Base-by-base conservation (phyloP, 2,329 filamentous ascomycete species). In the Emergomyces africanus region DNA sequence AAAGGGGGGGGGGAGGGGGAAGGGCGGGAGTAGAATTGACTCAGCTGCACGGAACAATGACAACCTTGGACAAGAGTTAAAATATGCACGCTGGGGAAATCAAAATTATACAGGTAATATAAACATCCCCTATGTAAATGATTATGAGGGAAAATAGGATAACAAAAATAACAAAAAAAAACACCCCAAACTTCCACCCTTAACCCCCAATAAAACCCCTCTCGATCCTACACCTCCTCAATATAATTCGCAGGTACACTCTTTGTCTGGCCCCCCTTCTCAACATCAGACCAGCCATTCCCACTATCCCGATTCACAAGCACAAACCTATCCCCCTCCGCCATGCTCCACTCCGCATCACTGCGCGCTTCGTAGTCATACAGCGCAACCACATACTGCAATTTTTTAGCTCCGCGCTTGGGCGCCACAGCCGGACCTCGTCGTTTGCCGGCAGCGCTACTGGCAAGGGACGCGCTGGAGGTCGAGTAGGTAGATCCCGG, bases 261-360 rank as follows among this genome's bases (percentile, higher is more conserved):
- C 69, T 85, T 91, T 54, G 86, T 89, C 46, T 85, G 78, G 1
- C 91, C 91, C 20, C 89, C 90, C 73, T 89, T 90, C 77, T 97
- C 94, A 20, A 99, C 94, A 76, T 97, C 94, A 33, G 86, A 89
- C 94, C 94, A 99, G 0, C 94, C 94, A 75, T 97, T 94, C 1
- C 94, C 94, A 0, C 85, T 82, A 69, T 97, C 92, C 59, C 89
- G 85, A 67, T 86, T 90, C 62, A 96, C 84, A 37, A 99, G 78
- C 44, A 99, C 90, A 68, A 99, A 95, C 57, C 85, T 82, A 74
- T 99, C 94, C 0, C 94, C 94, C 73, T 95, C 92, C 0, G 72
- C 71, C 89, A 99, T 99, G 68, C 81, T 90, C 72, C 92, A 90
- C 74, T 99, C 94, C 8, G 84, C 82, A 5, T 95, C 89, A 64